Conservation (phyloP, 352 stramenopile genomes). For the Pythium aquatile region DNA sequence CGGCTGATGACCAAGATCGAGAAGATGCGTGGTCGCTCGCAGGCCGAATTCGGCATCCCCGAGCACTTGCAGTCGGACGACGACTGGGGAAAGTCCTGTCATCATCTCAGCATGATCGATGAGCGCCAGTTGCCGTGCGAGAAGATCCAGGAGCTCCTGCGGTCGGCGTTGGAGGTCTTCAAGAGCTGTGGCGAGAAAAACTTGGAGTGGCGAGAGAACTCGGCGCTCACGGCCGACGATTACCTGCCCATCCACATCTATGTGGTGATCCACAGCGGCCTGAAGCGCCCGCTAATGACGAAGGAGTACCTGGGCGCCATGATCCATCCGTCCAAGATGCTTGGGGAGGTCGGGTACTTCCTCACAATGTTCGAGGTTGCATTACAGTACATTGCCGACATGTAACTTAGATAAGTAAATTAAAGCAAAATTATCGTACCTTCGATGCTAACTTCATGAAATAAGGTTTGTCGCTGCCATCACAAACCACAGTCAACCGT, state of each 20-base stretch:
- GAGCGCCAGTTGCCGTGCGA: conserved; percentile 66
- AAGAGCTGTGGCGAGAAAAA: conserved; percentile 76
- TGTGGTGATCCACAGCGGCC: conserved; percentile 71
- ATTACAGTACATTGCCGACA: conserved; percentile 86
- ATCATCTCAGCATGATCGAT: conserved; percentile 84
- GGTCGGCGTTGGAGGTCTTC: conserved; percentile 78
- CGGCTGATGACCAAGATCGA: conserved; percentile 63
- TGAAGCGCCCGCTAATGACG: conserved; percentile 70
- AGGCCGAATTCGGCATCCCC: conserved; percentile 75
- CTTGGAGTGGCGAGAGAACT: conserved; percentile 73
- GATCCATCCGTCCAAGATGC: conserved; percentile 83
- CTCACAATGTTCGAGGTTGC: conserved; percentile 88
- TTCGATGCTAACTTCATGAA: too few relatives aligned
- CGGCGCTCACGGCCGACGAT: conserved; percentile 74
- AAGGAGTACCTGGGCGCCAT: conserved; percentile 79
- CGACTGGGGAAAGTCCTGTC: conserved; percentile 75
- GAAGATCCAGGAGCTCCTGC: conserved; percentile 81
- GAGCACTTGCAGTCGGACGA: conserved; percentile 74
- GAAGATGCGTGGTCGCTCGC: conserved; percentile 54
- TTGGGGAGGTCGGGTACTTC: conserved; percentile 83
- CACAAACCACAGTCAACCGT: too few relatives aligned
- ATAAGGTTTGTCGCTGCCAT: too few relatives aligned
- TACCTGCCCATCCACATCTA: conserved; percentile 88
- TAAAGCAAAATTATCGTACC: too few relatives aligned
- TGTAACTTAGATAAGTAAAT: conserved; percentile 33